Evolutionary conservation across 768 basidiomycete species (phyloP), one percentile per base, ranked within the genome.

Genomic region (Leccinum subtestaceum): DNA sequence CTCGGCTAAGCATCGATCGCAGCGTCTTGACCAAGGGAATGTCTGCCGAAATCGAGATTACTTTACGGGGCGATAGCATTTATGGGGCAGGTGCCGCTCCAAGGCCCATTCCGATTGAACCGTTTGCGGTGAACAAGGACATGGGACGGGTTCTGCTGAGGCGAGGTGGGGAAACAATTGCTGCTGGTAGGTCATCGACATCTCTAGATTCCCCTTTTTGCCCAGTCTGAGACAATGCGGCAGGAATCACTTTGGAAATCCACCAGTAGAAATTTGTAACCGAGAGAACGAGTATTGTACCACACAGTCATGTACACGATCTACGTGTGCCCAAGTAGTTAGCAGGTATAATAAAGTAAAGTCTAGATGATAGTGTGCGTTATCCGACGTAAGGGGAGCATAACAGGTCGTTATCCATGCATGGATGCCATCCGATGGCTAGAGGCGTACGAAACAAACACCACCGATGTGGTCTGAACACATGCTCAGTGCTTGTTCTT

Each of bases 81-180:
- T 80, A 82, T 6, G 83, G 84, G 10, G 70, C 80, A 9, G 67
- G 75, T 11, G 61, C 78, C 0, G 69, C 73, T 34, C 75, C 78
- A 15, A 78, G 84, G 8, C 81, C 86, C 2, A 88, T 98, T 25
- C 92, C 97, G 12, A 69, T 98, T 15, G 97, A 98, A 70, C 82
- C 91, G 2, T 96, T 97, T 64, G 74, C 85, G 1, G 75, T 76
- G 7, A 98, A 95, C 75, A 99, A 98, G 74, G 92, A 95, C 56
- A 97, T 98, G 97, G 97, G 97, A 0, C 77, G 97, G 50, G 82
- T 99, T 53, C 70, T 99, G 62, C 78, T 99, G 58, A 79, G 97
- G 47, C 78, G 96, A 55, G 87, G 85, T 31, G 97, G 97, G 1
- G 95, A 98, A 76, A 98, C 97, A 0, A 90, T 99, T 60, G 93